Base-by-base conservation (phyloP, 805 yeast species). In the Candida krabiensis region DNA sequence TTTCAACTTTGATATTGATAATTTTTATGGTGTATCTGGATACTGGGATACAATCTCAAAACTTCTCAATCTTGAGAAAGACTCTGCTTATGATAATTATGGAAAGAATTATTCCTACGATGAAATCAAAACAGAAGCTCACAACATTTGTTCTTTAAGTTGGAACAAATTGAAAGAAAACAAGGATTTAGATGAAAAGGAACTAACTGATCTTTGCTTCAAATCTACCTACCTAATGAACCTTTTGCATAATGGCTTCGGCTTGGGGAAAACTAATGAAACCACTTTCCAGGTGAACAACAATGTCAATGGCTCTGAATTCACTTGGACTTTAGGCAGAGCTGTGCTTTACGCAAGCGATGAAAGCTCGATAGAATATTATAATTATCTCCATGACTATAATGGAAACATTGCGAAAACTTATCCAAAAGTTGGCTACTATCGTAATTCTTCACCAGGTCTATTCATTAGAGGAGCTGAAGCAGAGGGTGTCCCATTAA, bases 321-420 rank as follows among this genome's bases (percentile, higher is more conserved):
- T 91, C 26, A 80, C 96, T 0, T 93, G 99, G 99, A 93, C 98
- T 0, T 59, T 93, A 19, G 99, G 99, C 66, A 71, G 55, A 55
- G 88, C 88, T 2, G 56, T 82, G 8, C 56, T 83, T 16, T 83
- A 83, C 52, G 76, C 83, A 3, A 44, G 78, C 68, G 56, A 86
- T 75, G 60, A 69, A 69, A 41, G 62, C 63, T 23, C 69, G 53
- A 41, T 75, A 68, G 60, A 51, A 3, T 71, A 52, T 49, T 65
- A 64, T 42, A 67, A 47, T n/a, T 52, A 66, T 50, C 53, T 35
- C 30, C 33, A 47, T 36, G 30, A 53, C 21, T 28, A 37, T n/a
- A 38, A 37, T 33, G 45, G 33, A 25, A 25, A 28, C 2, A 39
- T 27, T 8, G 27, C 9, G 11, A 22, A 19, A 25, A 30, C 31